phyloP scores from a whole-genome alignment of 768 basidiomycete genomes.

The Boletus bicolor region DNA sequence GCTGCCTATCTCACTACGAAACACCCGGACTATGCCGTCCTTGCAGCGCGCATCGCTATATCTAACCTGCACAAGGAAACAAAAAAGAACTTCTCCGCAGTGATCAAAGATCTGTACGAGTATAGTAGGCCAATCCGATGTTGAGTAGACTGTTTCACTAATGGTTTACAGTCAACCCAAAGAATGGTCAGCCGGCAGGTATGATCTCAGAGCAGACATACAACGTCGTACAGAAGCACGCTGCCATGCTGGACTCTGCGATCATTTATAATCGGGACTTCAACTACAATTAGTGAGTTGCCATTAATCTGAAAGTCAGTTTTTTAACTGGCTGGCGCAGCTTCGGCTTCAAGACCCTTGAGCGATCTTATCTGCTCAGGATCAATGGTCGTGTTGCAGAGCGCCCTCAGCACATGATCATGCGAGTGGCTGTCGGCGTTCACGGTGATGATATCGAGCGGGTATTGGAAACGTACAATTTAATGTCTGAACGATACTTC shows the following conservation, averaged over 20 bases:
- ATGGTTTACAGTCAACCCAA: conserved; percentile 76
- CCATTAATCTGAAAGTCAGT: not conserved
- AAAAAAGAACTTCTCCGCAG: conserved; percentile 92
- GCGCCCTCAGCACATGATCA: conserved; percentile 97
- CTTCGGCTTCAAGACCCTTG: conserved; percentile 99
- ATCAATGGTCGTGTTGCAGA: conserved; percentile 94
- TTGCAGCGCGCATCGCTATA: conserved; percentile 97
- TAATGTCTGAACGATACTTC: conserved; percentile 98
- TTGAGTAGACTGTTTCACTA: not conserved
- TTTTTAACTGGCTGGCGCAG: conserved; percentile 34
- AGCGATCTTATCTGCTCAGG: conserved; percentile 94
- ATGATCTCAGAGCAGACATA: conserved; percentile 93
- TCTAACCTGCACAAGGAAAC: conserved; percentile 99
- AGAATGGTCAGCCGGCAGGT: conserved; percentile 80
- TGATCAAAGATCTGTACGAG: conserved; percentile 85
- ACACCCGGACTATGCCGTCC: conserved; percentile 96
- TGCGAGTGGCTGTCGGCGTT: conserved; percentile 98
- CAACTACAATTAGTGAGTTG: conserved; percentile 85
- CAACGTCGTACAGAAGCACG: conserved; percentile 75
- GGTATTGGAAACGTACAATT: conserved; percentile 86
- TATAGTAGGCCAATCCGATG: conserved; percentile 57
- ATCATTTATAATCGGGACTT: conserved; percentile 99
- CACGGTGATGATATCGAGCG: conserved; percentile 88
- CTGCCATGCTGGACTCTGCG: conserved; percentile 81
- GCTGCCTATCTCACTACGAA: conserved; percentile 97